These are phyloP conservation scores for Oryza longistaminata DNA, from an alignment of 176 grass and related monocot species.

Conservation along the genomic window DNA sequence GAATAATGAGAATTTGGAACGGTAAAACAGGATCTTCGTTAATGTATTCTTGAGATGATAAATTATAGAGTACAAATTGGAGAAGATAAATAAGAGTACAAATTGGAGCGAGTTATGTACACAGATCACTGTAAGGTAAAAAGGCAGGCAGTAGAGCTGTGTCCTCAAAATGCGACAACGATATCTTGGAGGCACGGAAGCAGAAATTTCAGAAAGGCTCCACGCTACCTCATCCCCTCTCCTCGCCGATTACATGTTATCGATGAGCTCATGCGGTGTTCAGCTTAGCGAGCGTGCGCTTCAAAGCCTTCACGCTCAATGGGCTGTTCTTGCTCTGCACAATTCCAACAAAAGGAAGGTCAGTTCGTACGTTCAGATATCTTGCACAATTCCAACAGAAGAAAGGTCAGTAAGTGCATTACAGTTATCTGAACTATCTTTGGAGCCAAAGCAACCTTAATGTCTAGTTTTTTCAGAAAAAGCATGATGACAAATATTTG, in stretches of 20 bases:
- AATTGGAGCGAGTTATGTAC: constrained; percentile 46
- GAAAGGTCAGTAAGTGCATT: not conserved
- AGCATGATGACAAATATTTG: not conserved
- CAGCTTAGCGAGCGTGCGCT: constrained; percentile 52
- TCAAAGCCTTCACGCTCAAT: constrained; percentile 63
- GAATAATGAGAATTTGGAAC: not conserved
- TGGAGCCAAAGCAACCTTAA: not conserved
- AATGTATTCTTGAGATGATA: not conserved
- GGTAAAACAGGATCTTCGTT: not conserved
- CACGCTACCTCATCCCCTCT: constrained; percentile 23
- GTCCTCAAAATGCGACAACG: constrained; percentile 29
- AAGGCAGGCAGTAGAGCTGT: not conserved
- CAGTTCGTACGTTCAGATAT: not conserved
- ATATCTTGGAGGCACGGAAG: not conserved
- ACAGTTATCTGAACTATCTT: not conserved
- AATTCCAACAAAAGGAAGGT: constrained; percentile 15
- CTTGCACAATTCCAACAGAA: not conserved
- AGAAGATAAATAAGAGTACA: constrained; percentile 10
- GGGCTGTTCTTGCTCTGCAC: constrained; percentile 81
- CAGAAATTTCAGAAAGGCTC: constrained; percentile 31
- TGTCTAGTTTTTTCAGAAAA: not conserved
- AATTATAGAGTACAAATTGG: constrained; percentile 28
- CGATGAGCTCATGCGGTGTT: constrained; percentile 28
- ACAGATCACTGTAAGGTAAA: not conserved
- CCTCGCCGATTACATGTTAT: not conserved